Base-by-base conservation (phyloP, 495 filamentous ascomycete genomes). In the Thozetella sp. region DNA sequence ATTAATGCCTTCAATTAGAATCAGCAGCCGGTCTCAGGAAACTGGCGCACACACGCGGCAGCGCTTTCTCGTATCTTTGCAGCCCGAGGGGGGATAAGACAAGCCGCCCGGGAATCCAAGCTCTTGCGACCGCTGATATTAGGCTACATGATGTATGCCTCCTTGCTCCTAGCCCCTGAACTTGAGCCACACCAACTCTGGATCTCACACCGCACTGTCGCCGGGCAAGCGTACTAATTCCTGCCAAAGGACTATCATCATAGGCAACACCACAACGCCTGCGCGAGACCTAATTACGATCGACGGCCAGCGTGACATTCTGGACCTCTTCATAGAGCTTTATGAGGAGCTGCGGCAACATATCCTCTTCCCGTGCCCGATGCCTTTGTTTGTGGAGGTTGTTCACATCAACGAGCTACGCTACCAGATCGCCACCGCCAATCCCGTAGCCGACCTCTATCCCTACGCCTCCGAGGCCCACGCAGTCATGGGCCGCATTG, bases 251-350 rank as follows among this genome's bases (percentile, higher is more conserved):
- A 30, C 62, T 20, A 40, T 50, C 9, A 58, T 72, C 15, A 54
- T 71, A 1, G 67, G 63, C 45, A 70, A 76, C 60, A 74, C 69
- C 45, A 68, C 69, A 11, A 71, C 65, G 27, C 71, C 71, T 11
- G 51, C 65, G 25, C 23, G 60, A 19, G 51, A 72, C 50, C 63
- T 69, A 27, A 24, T 65, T 43, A 55, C 60, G 24, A 23, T 59
- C 30, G 24, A 27, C 37, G 51, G 34, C 10, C 25, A 63, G 12
- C 27, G 57, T 25, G 65, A 64, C 15, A 60, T 56, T 15, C 22
- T 68, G 22, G 23, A 55, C 24, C 23, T 67, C 30, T 24, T 64
- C 12, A 12, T 63, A n/a, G 51, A 64, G 20, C 34, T 53, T 37
- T 69, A 62, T 57, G 54, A 53, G 9, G 37, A 57, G 19, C 37